Conservation (phyloP, 768 basidiomycete species). For the Dacryopinax spathularia region DNA sequence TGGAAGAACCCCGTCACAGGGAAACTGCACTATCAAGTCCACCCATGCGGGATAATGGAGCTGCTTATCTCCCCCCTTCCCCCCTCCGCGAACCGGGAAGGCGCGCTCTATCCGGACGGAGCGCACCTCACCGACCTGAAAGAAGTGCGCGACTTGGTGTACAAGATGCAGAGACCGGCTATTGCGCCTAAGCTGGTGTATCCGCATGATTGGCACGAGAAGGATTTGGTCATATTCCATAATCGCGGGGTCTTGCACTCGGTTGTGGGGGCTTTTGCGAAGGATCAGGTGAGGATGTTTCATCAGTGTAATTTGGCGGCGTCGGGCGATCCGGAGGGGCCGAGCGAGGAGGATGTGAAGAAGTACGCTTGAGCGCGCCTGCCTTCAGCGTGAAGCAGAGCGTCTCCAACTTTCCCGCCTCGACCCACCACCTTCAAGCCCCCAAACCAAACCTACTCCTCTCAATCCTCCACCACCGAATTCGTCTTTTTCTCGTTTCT, state of each 20-base stretch:
- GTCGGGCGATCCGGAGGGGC: constrained; percentile 55
- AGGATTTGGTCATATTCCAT: constrained; percentile 73
- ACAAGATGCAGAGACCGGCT: constrained; percentile 78
- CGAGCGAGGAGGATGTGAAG: constrained; percentile 49
- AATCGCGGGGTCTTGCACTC: constrained; percentile 71
- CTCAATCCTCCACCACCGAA: background rate
- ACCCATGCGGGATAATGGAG: constrained; percentile 59
- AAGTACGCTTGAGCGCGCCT: constrained; percentile 34
- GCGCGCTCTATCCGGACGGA: constrained; percentile 71
- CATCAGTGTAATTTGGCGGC: constrained; percentile 80
- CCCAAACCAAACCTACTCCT: background rate
- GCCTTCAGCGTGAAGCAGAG: background rate
- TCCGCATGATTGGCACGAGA: constrained; percentile 68
- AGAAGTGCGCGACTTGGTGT: constrained; percentile 56
- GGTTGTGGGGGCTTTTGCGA: constrained; percentile 60
- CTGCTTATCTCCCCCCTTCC: constrained; percentile 65
- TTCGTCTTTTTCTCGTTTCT: background rate
- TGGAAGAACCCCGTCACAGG: constrained; percentile 91
- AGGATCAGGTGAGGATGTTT: constrained; percentile 52
- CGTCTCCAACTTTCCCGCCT: background rate
- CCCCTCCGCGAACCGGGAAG: constrained; percentile 38
- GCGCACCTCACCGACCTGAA: constrained; percentile 58
- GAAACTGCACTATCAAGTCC: constrained; percentile 75
- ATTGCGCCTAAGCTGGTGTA: constrained; percentile 78
- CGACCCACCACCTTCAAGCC: background rate